phyloP scores from a whole-genome alignment of 352 stramenopile genomes.

The Globisporangium paroecandrum region DNA sequence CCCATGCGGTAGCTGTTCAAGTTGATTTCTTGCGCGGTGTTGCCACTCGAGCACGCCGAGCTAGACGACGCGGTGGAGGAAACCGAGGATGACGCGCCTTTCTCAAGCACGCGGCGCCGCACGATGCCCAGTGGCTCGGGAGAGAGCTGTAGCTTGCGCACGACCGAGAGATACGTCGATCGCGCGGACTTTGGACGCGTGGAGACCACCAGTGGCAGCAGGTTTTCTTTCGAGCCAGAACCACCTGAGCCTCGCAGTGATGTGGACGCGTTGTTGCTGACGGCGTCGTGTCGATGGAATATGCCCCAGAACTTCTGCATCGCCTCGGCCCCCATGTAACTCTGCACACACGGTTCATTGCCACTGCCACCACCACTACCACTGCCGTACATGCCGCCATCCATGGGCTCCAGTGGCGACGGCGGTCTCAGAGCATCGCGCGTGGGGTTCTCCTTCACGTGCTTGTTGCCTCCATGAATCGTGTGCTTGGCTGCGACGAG shows the following conservation, averaged over 20 bases:
- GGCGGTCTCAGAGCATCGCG: constrained; percentile 36
- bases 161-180: constrained; percentile 57
- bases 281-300: constrained; percentile 64
- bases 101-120: constrained; percentile 44
- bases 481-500: constrained; percentile 26
- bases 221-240: neutral
- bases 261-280: constrained; percentile 45
- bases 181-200: constrained; percentile 45
- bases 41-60: constrained; percentile 32
- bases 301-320: constrained; percentile 65
- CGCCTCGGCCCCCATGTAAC: constrained; percentile 61
- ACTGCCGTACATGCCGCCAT: constrained; percentile 25
- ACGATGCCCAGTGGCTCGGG: constrained; percentile 71
- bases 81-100: constrained; percentile 28
- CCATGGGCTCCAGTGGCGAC: constrained; percentile 51
- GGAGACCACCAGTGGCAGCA: constrained; percentile 15
- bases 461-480: neutral
- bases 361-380: neutral
- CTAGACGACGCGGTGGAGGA: constrained; percentile 31
- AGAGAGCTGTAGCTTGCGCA: constrained; percentile 53
- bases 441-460: neutral
- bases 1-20: constrained; percentile 70
- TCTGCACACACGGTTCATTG: constrained; percentile 28
- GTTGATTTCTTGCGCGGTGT: constrained; percentile 58
- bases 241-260: neutral